Evolutionary conservation across 768 basidiomycete species (phyloP), one percentile per base, ranked within the genome.

Genomic region (Suillus subaureus): DNA sequence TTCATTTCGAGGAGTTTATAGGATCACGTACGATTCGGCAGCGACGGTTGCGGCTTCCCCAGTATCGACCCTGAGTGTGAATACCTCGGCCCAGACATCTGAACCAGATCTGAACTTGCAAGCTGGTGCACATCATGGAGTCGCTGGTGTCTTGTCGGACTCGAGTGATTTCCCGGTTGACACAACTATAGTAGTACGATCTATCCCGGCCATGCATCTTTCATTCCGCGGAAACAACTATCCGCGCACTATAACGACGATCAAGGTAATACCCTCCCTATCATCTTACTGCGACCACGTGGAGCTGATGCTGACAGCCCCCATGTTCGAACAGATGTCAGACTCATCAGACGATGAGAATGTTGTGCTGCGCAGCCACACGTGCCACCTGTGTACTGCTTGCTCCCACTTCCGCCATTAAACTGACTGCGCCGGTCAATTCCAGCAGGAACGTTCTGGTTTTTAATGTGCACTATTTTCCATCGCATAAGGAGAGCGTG

Each of bases 31-130:
- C 16, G 18, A 40, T 21, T 40, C 12, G 16, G 26, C 26, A 58
- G 40, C 39, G 12, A 26, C 6, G 3, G 2, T 39, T 18, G 18
- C 11, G 6, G 18, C 57, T 2, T 9, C 16, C 16, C 9, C 26
- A 21, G 57, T 16, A 9, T n/a, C 16, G 15, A 26, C 16, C n/a
- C 15, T 28, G 57, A 26, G 15, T 8, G 57, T 39, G 13, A 16
- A 28, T 40, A 21, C 8, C 18, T 58, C 57, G 57, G 39, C 23
- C 18, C 26, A 28, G 8, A 26, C 6, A 58, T 23, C 23, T 40
- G 57, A 58, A 58, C 37, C 23, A 55, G 33, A 33, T 55, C 54
- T 55, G 54, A 55, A 55, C 26, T 40, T 58, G 23, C 39, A 55
- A 35, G 54, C 54, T 58, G 23, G 57, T 39, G 37, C 33, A 37